Evolutionary conservation across 148 eudicot genomes (phyloP).

Genomic region (Talinum fruticosum): DNA sequence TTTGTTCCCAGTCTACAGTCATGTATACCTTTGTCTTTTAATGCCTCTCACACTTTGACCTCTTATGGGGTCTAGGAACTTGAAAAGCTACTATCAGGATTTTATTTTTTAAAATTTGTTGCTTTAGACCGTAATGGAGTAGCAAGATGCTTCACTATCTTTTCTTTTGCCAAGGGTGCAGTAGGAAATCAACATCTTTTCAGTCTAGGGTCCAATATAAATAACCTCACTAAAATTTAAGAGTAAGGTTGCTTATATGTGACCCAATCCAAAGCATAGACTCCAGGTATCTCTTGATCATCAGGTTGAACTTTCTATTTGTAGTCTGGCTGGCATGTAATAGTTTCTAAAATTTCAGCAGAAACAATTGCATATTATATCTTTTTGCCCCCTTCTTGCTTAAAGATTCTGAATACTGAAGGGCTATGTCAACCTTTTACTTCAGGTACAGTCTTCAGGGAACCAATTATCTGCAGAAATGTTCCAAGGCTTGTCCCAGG

Average conservation of each 20-base stretch:
- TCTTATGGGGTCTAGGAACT: neutral
- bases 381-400: neutral
- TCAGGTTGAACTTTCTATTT: neutral
- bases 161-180: neutral
- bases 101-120: no score
- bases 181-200: neutral
- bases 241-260: neutral
- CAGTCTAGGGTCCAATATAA: neutral
- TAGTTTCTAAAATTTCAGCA: neutral
- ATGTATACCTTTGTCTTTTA: neutral
- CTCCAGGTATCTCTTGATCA: neutral
- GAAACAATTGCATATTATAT: neutral
- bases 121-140: neutral
- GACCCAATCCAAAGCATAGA: neutral
- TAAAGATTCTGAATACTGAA: neutral
- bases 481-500: conserved; percentile 78
- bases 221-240: neutral
- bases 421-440: neutral
- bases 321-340: neutral
- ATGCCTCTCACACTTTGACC: neutral
- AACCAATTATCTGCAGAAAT: conserved; percentile 88
- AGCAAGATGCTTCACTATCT: neutral
- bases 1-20: neutral
- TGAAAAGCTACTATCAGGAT: neutral
- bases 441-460: conserved; percentile 91